These are phyloP conservation scores for Fusarium abutilonis DNA, from an alignment of 2,329 filamentous ascomycete genomes.

Conservation along the genomic window DNA sequence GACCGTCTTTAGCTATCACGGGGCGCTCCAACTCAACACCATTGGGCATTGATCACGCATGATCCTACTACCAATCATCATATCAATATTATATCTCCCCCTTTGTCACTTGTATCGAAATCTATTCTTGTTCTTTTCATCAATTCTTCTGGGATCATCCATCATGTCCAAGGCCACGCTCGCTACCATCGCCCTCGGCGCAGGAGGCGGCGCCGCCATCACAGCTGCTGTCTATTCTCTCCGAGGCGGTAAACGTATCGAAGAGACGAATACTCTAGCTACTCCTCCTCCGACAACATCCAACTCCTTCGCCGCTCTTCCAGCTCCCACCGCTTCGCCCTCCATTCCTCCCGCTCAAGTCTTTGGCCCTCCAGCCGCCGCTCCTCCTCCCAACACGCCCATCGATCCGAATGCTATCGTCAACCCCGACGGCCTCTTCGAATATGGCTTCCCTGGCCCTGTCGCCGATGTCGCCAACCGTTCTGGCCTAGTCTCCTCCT, in stretches of 20 bases:
- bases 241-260: conserved; percentile 60
- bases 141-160: neutral
- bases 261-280: conserved; percentile 48
- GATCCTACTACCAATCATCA: conserved; percentile 4
- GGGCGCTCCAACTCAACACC: conserved; percentile 25
- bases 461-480: conserved; percentile 82
- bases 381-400: conserved; percentile 45
- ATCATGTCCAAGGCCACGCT: conserved; percentile 81
- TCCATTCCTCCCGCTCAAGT: conserved; percentile 69
- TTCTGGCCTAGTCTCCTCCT: conserved; percentile 82
- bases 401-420: conserved; percentile 61
- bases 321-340: conserved; percentile 45
- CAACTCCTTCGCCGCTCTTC: conserved; percentile 45
- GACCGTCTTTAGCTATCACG: conserved; percentile 31
- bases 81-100: neutral
- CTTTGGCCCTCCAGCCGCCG: conserved; percentile 51
- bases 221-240: conserved; percentile 75
- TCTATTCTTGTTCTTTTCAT: conserved; percentile 2
- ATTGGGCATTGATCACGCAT: conserved; percentile 28
- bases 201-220: conserved; percentile 78
- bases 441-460: conserved; percentile 93
- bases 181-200: conserved; percentile 79
- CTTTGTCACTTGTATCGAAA: conserved; percentile 9
- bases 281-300: conserved; percentile 47
- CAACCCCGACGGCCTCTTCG: conserved; percentile 79